Conservation (phyloP, 2,329 filamentous ascomycete species). For the Helotiales sp. region DNA sequence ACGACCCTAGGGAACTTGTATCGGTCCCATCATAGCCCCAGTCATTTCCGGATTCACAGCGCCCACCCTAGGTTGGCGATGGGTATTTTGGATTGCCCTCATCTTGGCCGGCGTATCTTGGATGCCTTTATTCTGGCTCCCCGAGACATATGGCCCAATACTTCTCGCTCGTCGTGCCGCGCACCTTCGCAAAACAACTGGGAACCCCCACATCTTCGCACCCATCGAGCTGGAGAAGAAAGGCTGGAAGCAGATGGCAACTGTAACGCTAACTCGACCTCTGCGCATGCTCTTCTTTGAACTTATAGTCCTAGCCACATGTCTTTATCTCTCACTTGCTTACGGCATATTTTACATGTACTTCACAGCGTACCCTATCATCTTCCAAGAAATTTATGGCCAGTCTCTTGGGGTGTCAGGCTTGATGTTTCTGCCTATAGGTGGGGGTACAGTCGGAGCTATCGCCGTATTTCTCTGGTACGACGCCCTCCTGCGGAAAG, state of each 20-base stretch:
- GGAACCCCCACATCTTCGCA: slow-evolving; percentile 59
- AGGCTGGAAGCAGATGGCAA: slow-evolving; percentile 53
- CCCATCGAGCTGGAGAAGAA: slow-evolving; percentile 68
- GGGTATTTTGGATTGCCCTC: slow-evolving; percentile 67
- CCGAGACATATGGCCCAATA: slow-evolving; percentile 64
- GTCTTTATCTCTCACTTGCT: slow-evolving; percentile 63
- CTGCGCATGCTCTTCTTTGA: slow-evolving; percentile 64
- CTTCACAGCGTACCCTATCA: slow-evolving; percentile 69
- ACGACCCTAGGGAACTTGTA: slow-evolving; percentile 59
- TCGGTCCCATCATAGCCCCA: slow-evolving; percentile 66
- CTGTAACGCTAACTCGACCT: slow-evolving; percentile 65
- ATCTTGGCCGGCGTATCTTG: slow-evolving; percentile 66
- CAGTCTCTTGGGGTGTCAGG: slow-evolving; percentile 64
- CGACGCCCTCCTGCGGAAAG: slow-evolving; percentile 56
- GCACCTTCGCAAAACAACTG: slow-evolving; percentile 63
- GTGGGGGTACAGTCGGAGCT: slow-evolving; percentile 55
- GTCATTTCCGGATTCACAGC: slow-evolving; percentile 65
- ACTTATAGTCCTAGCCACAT: slow-evolving; percentile 65
- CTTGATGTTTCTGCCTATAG: slow-evolving; percentile 64
- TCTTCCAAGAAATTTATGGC: slow-evolving; percentile 63
- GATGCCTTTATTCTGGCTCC: slow-evolving; percentile 64
- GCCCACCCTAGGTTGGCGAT: slow-evolving; percentile 62
- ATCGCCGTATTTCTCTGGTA: slow-evolving; percentile 56
- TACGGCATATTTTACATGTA: slow-evolving; percentile 68
- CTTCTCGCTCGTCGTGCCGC: slow-evolving; percentile 64